A percentile compares a stretch with the other conserved stretches of the same genome.
Evolutionary conservation across 352 stramenopile genomes (phyloP).

Genomic region (Phytophthora sp.): DNA sequence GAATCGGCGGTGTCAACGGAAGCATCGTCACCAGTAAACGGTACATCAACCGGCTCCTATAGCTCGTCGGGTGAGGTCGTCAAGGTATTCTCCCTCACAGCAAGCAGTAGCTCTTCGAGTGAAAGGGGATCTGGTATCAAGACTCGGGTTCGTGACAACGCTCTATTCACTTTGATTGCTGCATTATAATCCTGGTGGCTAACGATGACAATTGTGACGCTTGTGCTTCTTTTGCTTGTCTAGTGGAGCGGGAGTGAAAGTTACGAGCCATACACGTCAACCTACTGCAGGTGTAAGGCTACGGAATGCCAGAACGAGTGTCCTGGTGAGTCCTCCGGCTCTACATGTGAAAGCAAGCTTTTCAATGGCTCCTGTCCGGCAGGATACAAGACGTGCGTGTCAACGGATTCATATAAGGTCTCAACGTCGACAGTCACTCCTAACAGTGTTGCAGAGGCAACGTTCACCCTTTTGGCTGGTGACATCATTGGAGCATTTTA

Average conservation of each 20-base stretch:
- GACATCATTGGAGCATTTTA: slow-evolving; percentile 77
- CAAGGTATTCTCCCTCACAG: slow-evolving; percentile 37
- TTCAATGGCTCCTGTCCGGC: slow-evolving; percentile 57
- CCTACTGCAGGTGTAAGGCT: slow-evolving; percentile 69
- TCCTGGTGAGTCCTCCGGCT: slow-evolving; percentile 43
- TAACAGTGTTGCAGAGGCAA: slow-evolving; percentile 68
- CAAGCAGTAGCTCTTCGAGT: slow-evolving; percentile 34
- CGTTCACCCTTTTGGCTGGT: slow-evolving; percentile 72
- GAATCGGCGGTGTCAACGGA: slow-evolving; percentile 25
- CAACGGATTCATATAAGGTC: slow-evolving; percentile 78
- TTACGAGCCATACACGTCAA: slow-evolving; percentile 58
- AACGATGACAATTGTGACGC: neutral
- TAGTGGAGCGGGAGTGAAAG: slow-evolving; percentile 23
- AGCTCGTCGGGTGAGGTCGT: slow-evolving; percentile 20
- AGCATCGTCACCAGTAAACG: slow-evolving; percentile 28
- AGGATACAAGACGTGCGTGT: slow-evolving; percentile 73
- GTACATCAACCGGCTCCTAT: slow-evolving; percentile 2
- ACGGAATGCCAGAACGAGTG: slow-evolving; percentile 78
- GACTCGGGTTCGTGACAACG: slow-evolving; percentile 23
- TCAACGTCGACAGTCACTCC: slow-evolving; percentile 57
- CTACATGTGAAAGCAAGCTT: slow-evolving; percentile 55
- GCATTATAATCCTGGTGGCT: neutral
- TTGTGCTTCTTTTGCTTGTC: slow-evolving; percentile 14
- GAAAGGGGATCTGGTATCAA: slow-evolving; percentile 22
- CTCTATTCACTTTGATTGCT: neutral